Evolutionary conservation across 345 rosid species (phyloP).

Genomic region (Diplotaxis tenuifolia): DNA sequence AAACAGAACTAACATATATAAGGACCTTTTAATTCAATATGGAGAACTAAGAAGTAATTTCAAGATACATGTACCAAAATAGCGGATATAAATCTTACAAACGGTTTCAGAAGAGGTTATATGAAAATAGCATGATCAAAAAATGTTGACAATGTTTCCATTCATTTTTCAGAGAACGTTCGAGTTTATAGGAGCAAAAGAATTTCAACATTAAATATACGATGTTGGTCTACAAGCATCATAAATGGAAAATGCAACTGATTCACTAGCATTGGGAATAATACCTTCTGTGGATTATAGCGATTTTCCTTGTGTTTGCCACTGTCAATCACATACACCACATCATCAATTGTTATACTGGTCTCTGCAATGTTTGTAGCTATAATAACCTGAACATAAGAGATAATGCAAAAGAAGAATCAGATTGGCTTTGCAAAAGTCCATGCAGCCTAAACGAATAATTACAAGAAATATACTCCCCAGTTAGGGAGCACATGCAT

Average conservation of each 20-base stretch:
- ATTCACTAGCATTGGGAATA: constrained; percentile 29
- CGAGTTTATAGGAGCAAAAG: not conserved
- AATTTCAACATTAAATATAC: not conserved
- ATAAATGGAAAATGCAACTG: constrained; percentile 13
- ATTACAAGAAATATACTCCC: not conserved
- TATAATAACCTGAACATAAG: constrained; percentile 61
- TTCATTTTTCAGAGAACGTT: not conserved
- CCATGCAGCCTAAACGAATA: not conserved
- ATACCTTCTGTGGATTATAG: constrained; percentile 87
- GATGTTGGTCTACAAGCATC: constrained; percentile 4
- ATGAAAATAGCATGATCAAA: not conserved
- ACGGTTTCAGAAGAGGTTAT: not conserved
- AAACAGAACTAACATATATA: not conserved
- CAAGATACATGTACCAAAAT: not conserved
- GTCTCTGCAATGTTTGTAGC: constrained; percentile 79
- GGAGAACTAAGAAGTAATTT: constrained; percentile 6
- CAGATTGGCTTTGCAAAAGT: not conserved
- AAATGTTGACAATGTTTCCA: not conserved
- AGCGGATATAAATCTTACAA: not conserved
- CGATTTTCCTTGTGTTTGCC: constrained; percentile 96
- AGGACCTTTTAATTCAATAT: not conserved
- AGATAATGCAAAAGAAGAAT: constrained; percentile 22
- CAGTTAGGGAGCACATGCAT: not conserved
- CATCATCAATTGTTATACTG: constrained; percentile 92
- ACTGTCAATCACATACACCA: constrained; percentile 85